Evolutionary conservation across 176 grass and related monocot species (phyloP), one percentile per base, ranked within the genome.

Genomic region (Tillandsia leiboldiana): DNA sequence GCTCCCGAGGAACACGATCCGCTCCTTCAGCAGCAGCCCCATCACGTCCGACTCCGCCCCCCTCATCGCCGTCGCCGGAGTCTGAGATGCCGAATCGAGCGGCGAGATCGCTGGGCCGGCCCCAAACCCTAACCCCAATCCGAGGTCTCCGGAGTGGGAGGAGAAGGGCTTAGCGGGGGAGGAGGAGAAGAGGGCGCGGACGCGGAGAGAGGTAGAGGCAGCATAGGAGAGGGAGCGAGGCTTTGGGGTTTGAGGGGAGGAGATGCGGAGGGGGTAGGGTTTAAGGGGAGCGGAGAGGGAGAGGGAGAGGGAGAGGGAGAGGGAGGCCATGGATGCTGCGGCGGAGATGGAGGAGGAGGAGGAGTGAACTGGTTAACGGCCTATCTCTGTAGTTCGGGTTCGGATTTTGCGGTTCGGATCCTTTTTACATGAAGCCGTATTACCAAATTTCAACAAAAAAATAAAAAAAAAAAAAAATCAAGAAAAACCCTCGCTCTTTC

Each of bases 1-100:
- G 72, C 82, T 88, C 67, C 92, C 93, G 51, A 96, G 70, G 83
- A 96, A 96, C 53, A 96, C 73, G 51, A 96, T 87, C 77, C 93
- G 73, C 59, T 96, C 81, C 53, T 80, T 75, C 73, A 96, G 76
- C 29, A 96, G 83, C 73, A 96, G 68, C 23, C 86, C 86, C 88
- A 92, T 87, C 67, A 63, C 67, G 67, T 71, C 68, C 22, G 76
- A 63, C 76, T 78, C 76, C 3, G 76, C 76, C 10, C 67, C 76
- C 12, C 57, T 70, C 76, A 22, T 78, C 48, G 83, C 80, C 75
- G 68, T 78, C 78, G 18, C 81, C 68, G 17, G 77, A 73, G 10
- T 49, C 81, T 11, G 8, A 23, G 33, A n/a, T 9, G 17, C 17
- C 66, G 48, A 51, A 14, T 20, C 15, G 1, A 53, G 22, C 65